These are phyloP conservation scores for Myxozyma lipomycoides DNA, from an alignment of 805 yeast genomes.

Conservation along the genomic window DNA sequence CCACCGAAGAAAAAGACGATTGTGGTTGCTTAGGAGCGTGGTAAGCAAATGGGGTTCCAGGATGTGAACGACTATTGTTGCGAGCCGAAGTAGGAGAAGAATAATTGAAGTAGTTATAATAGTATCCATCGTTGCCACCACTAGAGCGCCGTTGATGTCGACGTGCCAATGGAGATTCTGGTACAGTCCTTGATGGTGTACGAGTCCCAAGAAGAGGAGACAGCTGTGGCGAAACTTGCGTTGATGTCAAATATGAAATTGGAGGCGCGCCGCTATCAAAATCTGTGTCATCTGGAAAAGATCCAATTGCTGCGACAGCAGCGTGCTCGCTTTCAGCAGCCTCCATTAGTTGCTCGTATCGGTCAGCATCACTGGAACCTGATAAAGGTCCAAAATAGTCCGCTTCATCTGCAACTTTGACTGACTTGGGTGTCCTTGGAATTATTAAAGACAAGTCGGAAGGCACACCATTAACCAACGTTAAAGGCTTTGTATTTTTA, in stretches of 20 bases:
- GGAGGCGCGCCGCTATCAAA: slow-evolving; percentile 20
- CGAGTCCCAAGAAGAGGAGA: neutral
- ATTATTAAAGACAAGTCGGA: neutral
- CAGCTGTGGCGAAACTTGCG: neutral
- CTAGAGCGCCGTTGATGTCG: slow-evolving; percentile 18
- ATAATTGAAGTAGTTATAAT: slow-evolving; percentile 21
- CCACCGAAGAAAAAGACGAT: no score
- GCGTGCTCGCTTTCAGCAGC: neutral
- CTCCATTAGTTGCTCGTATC: slow-evolving; percentile 1
- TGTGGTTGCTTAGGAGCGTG: neutral
- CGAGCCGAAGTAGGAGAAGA: slow-evolving; percentile 1
- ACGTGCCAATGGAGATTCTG: neutral
- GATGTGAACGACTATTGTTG: slow-evolving; percentile 14
- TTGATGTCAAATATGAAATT: neutral
- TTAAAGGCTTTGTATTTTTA: neutral
- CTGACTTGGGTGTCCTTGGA: neutral
- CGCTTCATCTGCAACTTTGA: neutral
- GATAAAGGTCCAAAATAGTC: neutral
- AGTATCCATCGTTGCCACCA: slow-evolving; percentile 15
- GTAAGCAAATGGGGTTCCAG: slow-evolving; percentile 14
- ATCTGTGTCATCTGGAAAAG: slow-evolving; percentile 24
- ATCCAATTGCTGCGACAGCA: slow-evolving; percentile 14
- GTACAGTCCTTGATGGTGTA: neutral
- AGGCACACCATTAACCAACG: neutral
- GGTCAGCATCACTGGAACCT: neutral